Evolutionary conservation across 371 early-diverging fungal species (phyloP), one percentile per base, ranked within the genome.

Genomic region (Coemansia linderi): DNA sequence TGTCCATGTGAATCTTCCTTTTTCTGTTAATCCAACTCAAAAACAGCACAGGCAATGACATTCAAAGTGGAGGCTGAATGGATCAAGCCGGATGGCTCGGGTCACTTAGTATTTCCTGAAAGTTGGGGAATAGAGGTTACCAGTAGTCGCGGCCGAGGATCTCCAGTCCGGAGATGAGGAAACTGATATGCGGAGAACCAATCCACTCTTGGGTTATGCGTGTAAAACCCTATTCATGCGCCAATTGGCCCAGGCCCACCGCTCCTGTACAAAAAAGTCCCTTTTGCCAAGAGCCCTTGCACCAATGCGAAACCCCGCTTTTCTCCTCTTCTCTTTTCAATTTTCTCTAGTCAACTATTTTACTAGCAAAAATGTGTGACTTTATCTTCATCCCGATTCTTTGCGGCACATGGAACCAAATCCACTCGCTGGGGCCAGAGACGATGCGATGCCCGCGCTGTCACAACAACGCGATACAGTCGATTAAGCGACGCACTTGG

Each of bases 401-500:
- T 22, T 75, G 68, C 27, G 76, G 76, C 15, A 72, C 72, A 5
- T 68, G 73, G 68, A 48, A 68, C 61, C 72, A 72, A 8, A 62
- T 75, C 19, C 59, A 44, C 3, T 68, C 72, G 5, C 52, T 75
- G 7, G 76, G 76, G 4, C 72, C 68, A 4, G 72, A 75, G 61
- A 44, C 61, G 13, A 58, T 75, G 12, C 33, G 37, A 1, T 75
- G 76, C 38, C 76, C 76, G 0, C 72, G 75, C 8, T 75, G 75
- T 52, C 75, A 71, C 68, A 75, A 75, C 31, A 68, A 48, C 24
- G 68, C 75, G 15, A 72, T 75, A 41, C 72, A 58, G 19, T 61
- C 72, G 12, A 75, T 75, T 44, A 75, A 31, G 27, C 64, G 75
- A 4, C 75, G 75, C n/a, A 67, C 61, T 8, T 75, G 75, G 75